Percentiles rank a stretch among this genome's conserved stretches.
These are phyloP conservation scores for Moesziomyces globuligerus DNA, from an alignment of 1,284 basidiomycete species.

Conservation along the genomic window DNA sequence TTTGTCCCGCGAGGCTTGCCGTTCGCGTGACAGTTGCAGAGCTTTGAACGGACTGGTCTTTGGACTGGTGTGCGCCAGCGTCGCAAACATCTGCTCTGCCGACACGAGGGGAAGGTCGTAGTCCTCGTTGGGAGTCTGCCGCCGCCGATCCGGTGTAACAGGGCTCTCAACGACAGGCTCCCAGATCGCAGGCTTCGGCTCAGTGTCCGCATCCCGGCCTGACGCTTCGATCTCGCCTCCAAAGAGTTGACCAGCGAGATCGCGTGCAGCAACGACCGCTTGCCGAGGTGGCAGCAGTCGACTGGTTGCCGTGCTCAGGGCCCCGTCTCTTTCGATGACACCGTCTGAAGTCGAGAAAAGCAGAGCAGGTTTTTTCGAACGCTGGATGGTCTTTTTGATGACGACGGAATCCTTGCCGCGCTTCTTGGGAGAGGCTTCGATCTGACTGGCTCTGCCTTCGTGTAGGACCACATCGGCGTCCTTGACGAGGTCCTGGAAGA, in stretches of 20 bases:
- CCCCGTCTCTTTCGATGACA: neutral
- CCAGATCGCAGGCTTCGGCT: neutral
- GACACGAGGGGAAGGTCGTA: conserved; percentile 15
- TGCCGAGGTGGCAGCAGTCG: neutral
- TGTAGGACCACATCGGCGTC: conserved; percentile 32
- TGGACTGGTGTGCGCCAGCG: conserved; percentile 13
- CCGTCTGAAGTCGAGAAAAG: conserved; percentile 2
- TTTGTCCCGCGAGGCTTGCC: conserved; percentile 9
- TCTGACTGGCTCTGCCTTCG: conserved; percentile 36
- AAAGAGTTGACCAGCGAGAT: neutral
- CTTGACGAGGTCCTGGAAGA: conserved; percentile 30
- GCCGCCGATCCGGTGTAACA: neutral
- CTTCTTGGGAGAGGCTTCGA: conserved; percentile 29
- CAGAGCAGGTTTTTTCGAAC: conserved; percentile 3
- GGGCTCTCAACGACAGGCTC: neutral
- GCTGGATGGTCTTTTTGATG: conserved; percentile 32
- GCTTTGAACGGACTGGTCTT: conserved; percentile 33
- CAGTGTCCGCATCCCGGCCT: neutral
- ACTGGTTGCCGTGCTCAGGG: neutral
- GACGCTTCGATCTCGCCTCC: neutral
- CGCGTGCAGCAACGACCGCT: neutral
- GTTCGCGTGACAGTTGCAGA: conserved; percentile 22
- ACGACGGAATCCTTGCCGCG: conserved; percentile 20
- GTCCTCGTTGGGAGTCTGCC: neutral
- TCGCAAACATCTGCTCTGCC: conserved; percentile 31